Conservation (phyloP, 345 rosid genomes). For the Toxicodendron radicans region DNA sequence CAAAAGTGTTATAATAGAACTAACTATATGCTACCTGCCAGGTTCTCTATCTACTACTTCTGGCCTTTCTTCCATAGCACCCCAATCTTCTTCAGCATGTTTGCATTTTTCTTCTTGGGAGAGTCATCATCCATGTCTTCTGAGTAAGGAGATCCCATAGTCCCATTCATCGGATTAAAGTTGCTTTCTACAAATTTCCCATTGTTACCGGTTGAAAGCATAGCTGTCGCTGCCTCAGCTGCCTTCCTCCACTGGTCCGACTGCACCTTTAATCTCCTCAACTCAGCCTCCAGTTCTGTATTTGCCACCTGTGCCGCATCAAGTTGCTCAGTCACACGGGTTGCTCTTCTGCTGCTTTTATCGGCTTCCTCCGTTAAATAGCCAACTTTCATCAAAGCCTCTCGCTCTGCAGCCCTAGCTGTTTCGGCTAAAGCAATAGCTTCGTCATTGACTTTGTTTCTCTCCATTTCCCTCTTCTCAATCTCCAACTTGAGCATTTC, state of each 20-base stretch:
- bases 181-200: constrained; percentile 63
- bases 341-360: constrained; percentile 65
- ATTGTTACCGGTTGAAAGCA: constrained; percentile 71
- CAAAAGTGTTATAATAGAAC: background rate
- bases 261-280: constrained; percentile 91
- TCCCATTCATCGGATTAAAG: constrained; percentile 41
- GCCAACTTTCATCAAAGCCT: constrained; percentile 62
- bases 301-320: constrained; percentile 74
- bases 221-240: constrained; percentile 91
- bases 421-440: constrained; percentile 41
- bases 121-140: constrained; percentile 91
- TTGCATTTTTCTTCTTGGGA: constrained; percentile 85
- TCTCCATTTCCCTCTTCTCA: constrained; percentile 50
- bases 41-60: constrained; percentile 31
- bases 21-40: constrained; percentile 4
- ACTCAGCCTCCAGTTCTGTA: constrained; percentile 77
- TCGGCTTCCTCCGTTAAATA: constrained; percentile 69
- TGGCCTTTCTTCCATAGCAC: constrained; percentile 91
- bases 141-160: constrained; percentile 60
- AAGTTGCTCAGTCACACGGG: constrained; percentile 59
- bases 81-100: constrained; percentile 88
- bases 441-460: constrained; percentile 39
- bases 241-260: constrained; percentile 99
- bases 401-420: constrained; percentile 55
- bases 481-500: constrained; percentile 56